Conservation (phyloP, 257 asterid species). For the Echites panduratus region DNA sequence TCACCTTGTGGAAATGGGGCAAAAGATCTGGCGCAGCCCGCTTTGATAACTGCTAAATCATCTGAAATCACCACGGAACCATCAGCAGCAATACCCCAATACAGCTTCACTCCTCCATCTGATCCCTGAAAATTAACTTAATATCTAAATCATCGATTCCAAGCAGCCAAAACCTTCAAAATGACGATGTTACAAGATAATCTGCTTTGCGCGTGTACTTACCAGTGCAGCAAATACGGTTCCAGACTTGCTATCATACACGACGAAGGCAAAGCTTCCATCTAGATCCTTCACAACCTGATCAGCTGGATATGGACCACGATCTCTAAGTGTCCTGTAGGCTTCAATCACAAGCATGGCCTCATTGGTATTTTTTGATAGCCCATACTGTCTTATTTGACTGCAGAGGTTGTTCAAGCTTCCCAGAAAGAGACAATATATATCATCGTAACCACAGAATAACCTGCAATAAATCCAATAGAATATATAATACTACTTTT, state of each 20-base stretch:
- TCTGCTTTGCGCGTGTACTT: not conserved
- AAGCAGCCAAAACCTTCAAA: too few relatives aligned
- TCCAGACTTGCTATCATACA: conserved; percentile 60
- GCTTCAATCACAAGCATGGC: conserved; percentile 83
- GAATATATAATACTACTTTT: too few relatives aligned
- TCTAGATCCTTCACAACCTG: conserved; percentile 82
- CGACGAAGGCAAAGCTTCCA: conserved; percentile 69
- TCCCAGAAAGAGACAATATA: conserved; percentile 72
- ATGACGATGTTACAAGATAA: too few relatives aligned
- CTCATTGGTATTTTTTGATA: conserved; percentile 58
- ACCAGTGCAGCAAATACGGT: conserved; percentile 80
- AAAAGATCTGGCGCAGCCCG: conserved; percentile 75
- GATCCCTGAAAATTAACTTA: conserved; percentile 42
- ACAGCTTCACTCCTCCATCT: conserved; percentile 70
- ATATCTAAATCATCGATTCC: too few relatives aligned
- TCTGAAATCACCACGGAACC: conserved; percentile 85
- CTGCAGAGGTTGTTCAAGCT: conserved; percentile 62
- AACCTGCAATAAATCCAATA: conserved; percentile 27
- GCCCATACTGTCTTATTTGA: conserved; percentile 64
- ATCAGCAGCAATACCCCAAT: conserved; percentile 87
- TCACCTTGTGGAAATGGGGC: conserved; percentile 83
- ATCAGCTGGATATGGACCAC: conserved; percentile 89
- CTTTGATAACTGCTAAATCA: conserved; percentile 59
- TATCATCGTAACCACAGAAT: conserved; percentile 66
- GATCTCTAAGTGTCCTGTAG: conserved; percentile 67